Percentiles rank a stretch among this genome's conserved stretches.
Evolutionary conservation across 73 alveolate genomes (phyloP).

Genomic region (Diophrys sp.): DNA sequence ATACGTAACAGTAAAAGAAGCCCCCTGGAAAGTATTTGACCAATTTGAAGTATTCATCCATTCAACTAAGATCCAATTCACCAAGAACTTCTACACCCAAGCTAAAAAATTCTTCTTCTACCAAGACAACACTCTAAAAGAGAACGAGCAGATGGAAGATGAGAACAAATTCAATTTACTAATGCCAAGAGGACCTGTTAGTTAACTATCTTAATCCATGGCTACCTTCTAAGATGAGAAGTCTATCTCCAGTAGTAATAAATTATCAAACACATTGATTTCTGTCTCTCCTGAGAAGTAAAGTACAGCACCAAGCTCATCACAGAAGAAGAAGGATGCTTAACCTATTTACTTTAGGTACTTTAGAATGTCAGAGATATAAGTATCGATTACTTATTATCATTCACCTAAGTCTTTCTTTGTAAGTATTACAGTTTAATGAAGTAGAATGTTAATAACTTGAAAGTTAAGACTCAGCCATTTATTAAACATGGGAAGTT

Average conservation of each 20-base stretch:
- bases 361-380: slow-evolving; percentile 54
- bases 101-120: slow-evolving; percentile 31
- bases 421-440: too few species aligned
- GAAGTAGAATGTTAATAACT: slow-evolving; percentile 38
- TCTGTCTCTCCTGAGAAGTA: slow-evolving; percentile 6
- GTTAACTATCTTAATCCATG: background rate
- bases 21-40: slow-evolving; percentile 63
- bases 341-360: slow-evolving; percentile 54
- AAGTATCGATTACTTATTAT: slow-evolving; percentile 40
- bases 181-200: slow-evolving; percentile 14
- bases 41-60: slow-evolving; percentile 52
- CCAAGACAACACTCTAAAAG: slow-evolving; percentile 4
- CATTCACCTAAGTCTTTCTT: slow-evolving; percentile 44
- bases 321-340: background rate
- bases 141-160: slow-evolving; percentile 25
- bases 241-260: background rate
- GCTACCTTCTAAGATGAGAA: background rate
- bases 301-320: background rate
- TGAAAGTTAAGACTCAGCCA: slow-evolving; percentile 35
- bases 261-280: background rate
- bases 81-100: slow-evolving; percentile 33
- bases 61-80: slow-evolving; percentile 48
- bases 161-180: slow-evolving; percentile 42
- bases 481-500: slow-evolving; percentile 28
- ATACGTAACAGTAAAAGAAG: slow-evolving; percentile 42